Percentiles rank a stretch among this genome's conserved stretches.
These are phyloP conservation scores for Irpex sp. DNA, from an alignment of 1,284 basidiomycete genomes.

Conservation along the genomic window DNA sequence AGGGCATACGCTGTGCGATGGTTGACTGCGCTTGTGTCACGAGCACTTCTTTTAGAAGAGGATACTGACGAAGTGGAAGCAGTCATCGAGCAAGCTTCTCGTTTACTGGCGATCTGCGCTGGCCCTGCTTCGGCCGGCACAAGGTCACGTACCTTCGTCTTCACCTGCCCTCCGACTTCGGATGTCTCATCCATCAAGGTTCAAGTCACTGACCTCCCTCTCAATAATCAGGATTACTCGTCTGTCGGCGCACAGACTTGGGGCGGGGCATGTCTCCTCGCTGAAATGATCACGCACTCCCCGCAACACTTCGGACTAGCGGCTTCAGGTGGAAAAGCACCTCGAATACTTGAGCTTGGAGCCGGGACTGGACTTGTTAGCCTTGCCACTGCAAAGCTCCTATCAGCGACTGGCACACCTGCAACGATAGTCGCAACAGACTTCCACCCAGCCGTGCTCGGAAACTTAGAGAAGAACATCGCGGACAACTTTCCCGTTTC, in stretches of 20 bases:
- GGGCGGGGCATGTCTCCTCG: constrained; percentile 83
- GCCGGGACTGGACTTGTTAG: constrained; percentile 88
- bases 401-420: constrained; percentile 25
- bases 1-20: constrained; percentile 65
- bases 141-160: constrained; percentile 38
- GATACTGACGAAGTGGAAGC: constrained; percentile 25
- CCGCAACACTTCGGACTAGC: constrained; percentile 52
- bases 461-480: constrained; percentile 72
- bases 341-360: constrained; percentile 78
- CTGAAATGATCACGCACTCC: constrained; percentile 67
- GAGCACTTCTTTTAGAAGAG: constrained; percentile 14
- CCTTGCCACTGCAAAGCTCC: constrained; percentile 54
- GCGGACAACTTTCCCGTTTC: constrained; percentile 45
- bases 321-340: constrained; percentile 6
- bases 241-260: constrained; percentile 89
- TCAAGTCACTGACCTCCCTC: constrained; percentile 67
- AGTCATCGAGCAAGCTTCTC: constrained; percentile 52
- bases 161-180: constrained; percentile 19
- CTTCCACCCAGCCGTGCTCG: constrained; percentile 71
- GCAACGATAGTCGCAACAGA: constrained; percentile 72
- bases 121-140: constrained; percentile 38
- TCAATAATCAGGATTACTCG: constrained; percentile 71
- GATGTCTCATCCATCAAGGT: constrained; percentile 30
- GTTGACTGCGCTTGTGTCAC: constrained; percentile 58
- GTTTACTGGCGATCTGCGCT: constrained; percentile 35